Percentiles rank a stretch among this genome's conserved stretches.
phyloP scores from a whole-genome alignment of 192 early-diverging fungal species.

The Coemansia sp. region DNA sequence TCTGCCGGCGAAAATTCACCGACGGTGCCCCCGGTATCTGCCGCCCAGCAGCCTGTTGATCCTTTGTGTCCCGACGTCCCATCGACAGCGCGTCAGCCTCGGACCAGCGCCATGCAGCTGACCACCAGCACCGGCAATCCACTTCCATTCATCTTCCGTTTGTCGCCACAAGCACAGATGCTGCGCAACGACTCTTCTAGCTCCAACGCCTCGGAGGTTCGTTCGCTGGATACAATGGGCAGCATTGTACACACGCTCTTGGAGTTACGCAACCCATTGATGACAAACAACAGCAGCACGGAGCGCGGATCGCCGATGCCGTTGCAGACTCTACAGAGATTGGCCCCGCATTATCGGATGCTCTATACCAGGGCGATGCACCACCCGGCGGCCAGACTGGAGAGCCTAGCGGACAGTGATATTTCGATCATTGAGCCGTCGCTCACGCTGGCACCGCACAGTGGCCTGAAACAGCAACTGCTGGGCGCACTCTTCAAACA shows the following conservation, averaged over 20 bases:
- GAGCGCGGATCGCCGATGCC: constrained; percentile 21
- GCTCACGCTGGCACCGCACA: constrained; percentile 36
- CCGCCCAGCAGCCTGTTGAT: background rate
- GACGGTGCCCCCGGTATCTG: background rate
- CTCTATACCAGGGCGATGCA: constrained; percentile 43
- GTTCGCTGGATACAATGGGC: background rate
- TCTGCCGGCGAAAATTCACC: background rate
- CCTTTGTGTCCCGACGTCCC: background rate
- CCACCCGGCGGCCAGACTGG: constrained; percentile 20
- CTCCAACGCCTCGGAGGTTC: background rate
- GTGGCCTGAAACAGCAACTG: constrained; percentile 48
- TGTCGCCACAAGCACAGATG: constrained; percentile 16
- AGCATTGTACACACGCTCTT: constrained; percentile 7
- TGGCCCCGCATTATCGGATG: constrained; percentile 46
- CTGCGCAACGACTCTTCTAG: background rate
- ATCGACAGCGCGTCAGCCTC: background rate
- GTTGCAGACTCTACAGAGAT: constrained; percentile 27
- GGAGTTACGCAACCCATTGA: constrained; percentile 15
- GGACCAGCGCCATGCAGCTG: constrained; percentile 1
- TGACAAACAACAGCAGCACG: constrained; percentile 11
- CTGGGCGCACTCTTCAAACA: constrained; percentile 43
- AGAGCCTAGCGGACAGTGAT: constrained; percentile 34
- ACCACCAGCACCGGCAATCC: constrained; percentile 2
- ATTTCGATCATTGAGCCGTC: constrained; percentile 34
- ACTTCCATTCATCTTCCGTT: constrained; percentile 21